These are phyloP conservation scores for Metarhizium humberi DNA, from an alignment of 2,329 filamentous ascomycete genomes.

Conservation along the genomic window DNA sequence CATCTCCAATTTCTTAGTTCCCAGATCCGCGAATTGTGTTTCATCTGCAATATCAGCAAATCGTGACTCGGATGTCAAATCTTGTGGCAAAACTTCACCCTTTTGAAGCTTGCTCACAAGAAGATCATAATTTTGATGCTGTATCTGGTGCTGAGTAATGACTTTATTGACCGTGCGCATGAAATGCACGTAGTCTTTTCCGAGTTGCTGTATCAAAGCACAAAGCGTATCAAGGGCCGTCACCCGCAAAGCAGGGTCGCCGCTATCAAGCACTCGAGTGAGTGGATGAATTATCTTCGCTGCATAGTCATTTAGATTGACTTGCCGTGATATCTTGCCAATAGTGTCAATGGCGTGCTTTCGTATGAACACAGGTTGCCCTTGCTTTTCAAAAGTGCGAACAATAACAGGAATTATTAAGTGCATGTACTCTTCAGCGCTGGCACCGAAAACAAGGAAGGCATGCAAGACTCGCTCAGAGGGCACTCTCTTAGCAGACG, in stretches of 20 bases:
- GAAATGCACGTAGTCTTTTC: slow-evolving; percentile 91
- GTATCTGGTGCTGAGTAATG: slow-evolving; percentile 68
- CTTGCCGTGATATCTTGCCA: slow-evolving; percentile 86
- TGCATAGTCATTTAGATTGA: slow-evolving; percentile 95
- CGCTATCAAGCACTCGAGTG: slow-evolving; percentile 67
- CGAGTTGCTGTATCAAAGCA: slow-evolving; percentile 89
- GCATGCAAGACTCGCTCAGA: slow-evolving; percentile 90
- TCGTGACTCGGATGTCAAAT: slow-evolving; percentile 77
- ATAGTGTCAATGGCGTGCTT: slow-evolving; percentile 91
- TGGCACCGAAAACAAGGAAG: slow-evolving; percentile 91
- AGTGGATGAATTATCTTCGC: slow-evolving; percentile 94
- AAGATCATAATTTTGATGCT: slow-evolving; percentile 85
- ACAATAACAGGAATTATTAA: slow-evolving; percentile 95
- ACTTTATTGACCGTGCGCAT: slow-evolving; percentile 88
- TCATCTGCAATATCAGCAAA: slow-evolving; percentile 76
- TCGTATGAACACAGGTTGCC: slow-evolving; percentile 68
- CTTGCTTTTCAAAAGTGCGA: slow-evolving; percentile 81
- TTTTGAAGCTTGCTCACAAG: slow-evolving; percentile 89
- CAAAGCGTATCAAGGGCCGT: slow-evolving; percentile 90
- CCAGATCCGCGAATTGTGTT: slow-evolving; percentile 69
- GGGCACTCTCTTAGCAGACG: slow-evolving; percentile 62
- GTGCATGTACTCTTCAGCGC: slow-evolving; percentile 98
- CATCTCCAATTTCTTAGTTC: slow-evolving; percentile 89
- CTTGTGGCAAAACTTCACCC: slow-evolving; percentile 88
- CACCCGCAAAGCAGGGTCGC: slow-evolving; percentile 63